These are phyloP conservation scores for Gymnopilus dilepis DNA, from an alignment of 768 basidiomycete species.

Conservation along the genomic window DNA sequence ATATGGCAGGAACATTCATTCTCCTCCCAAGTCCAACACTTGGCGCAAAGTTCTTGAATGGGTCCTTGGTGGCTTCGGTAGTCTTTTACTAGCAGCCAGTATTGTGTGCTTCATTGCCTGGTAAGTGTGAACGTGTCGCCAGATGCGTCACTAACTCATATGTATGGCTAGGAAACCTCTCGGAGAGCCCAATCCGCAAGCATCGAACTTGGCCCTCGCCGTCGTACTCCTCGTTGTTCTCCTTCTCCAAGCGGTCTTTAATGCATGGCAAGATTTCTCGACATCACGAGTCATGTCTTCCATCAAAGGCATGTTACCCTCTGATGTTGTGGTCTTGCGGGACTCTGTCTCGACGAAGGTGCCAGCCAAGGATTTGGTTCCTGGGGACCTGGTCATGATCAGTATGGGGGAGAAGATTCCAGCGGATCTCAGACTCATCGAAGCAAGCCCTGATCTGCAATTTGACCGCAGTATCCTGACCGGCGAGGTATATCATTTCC, in stretches of 20 bases:
- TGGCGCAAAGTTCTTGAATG: constrained; percentile 52
- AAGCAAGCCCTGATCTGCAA: constrained; percentile 59
- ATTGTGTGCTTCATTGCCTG: constrained; percentile 62
- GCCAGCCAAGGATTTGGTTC: constrained; percentile 65
- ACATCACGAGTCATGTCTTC: constrained; percentile 65
- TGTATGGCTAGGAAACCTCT: constrained; percentile 56
- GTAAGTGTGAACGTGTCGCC: constrained; percentile 24
- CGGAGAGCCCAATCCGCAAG: constrained; percentile 55
- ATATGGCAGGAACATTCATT: constrained; percentile 56
- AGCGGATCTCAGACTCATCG: constrained; percentile 70
- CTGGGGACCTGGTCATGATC: constrained; percentile 70
- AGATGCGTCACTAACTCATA: constrained; percentile 8
- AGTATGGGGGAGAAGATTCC: constrained; percentile 72
- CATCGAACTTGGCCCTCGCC: constrained; percentile 64
- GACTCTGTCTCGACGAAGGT: constrained; percentile 51
- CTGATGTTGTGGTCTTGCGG: constrained; percentile 65
- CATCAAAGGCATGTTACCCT: constrained; percentile 69
- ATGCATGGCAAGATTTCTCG: constrained; percentile 61
- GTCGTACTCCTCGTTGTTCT: constrained; percentile 55
- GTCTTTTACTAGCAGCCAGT: constrained; percentile 47
- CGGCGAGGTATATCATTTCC: constrained; percentile 43
- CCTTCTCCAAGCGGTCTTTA: constrained; percentile 44
- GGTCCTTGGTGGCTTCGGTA: constrained; percentile 58
- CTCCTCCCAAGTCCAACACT: constrained; percentile 50
- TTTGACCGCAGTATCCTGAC: constrained; percentile 73